Base-by-base conservation (phyloP, 1,284 basidiomycete genomes). In the Wolfiporia cocos region DNA sequence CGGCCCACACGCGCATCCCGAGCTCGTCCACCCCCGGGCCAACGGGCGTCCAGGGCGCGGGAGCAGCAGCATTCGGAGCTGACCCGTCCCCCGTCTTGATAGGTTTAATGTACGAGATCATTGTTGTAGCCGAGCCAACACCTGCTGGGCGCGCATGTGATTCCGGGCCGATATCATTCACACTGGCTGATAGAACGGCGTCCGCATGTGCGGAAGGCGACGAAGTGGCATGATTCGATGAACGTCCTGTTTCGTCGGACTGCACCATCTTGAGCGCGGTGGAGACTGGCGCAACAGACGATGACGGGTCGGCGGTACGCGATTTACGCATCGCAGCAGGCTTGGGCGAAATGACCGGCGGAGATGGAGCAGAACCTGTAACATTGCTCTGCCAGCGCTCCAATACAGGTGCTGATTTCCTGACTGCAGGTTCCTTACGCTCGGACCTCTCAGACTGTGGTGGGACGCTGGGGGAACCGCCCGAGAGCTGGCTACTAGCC, bases 361-460 rank as follows among this genome's bases (percentile, higher is more conserved):
- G 49, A 10, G 57, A 49, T 12, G 56, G 41, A 22, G 48, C 39
- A 2, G 45, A 37, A 9, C 46, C 42, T 20, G 29, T 39, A 39
- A 43, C 37, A 17, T 26, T 43, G 29, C 29, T 49, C 31, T 75
- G 78, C 84, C 84, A 86, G 22, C 84, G 72, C 54, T 86, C 81
- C 30, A 86, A 67, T 4, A 87, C 82, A 12, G 77, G 71, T 19
- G 66, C 61, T 32, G 53, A 45, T 33, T 52, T 49, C 41, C 50
- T 45, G 14, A 49, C 47, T 3, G 31, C 35, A 29, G 48, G 34
- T 41, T 53, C 43, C 39, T 51, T 45, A 26, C 46, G 48, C 10
- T 61, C 57, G 1, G 57, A 50, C 29, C 46, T 49, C 10, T 61
- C 57, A 1, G 57, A 50, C 15, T 49, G 49, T 1, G 54, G 43